Evolutionary conservation across 306 rosid genomes (phyloP).

Genomic region (Potentilla sterilis): DNA sequence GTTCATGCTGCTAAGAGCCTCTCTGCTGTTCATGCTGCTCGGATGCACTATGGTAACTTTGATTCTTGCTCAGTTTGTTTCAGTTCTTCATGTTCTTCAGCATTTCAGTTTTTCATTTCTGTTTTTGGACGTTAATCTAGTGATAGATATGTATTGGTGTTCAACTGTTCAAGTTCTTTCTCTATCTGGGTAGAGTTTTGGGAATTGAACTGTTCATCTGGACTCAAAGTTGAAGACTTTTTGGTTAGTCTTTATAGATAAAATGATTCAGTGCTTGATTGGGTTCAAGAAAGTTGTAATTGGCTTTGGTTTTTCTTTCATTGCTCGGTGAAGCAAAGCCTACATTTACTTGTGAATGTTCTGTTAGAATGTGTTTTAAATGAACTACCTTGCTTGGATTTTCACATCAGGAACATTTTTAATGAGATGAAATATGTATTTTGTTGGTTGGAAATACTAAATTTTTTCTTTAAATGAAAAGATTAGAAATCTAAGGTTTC

Average conservation of each 20-base stretch:
- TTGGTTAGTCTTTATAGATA: neutral
- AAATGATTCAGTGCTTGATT: neutral
- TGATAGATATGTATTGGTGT: neutral
- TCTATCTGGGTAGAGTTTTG: slow-evolving; percentile 3
- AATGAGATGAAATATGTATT: neutral
- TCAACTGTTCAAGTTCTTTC: neutral
- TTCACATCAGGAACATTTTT: neutral
- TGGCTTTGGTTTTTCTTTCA: neutral
- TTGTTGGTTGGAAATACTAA: neutral
- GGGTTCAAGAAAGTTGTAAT: neutral
- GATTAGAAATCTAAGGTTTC: neutral
- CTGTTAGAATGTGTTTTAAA: slow-evolving; percentile 8
- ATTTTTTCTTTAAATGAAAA: neutral
- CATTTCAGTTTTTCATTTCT: slow-evolving; percentile 2
- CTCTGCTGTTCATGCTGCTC: slow-evolving; percentile 61
- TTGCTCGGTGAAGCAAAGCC: neutral
- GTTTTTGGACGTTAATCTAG: neutral
- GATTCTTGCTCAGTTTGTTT: neutral
- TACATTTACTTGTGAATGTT: neutral
- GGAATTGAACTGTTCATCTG: neutral
- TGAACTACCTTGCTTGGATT: slow-evolving; percentile 17
- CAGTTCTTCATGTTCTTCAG: slow-evolving; percentile 9
- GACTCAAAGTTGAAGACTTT: slow-evolving; percentile 1
- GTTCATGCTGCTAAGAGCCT: slow-evolving; percentile 50
- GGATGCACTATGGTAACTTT: slow-evolving; percentile 65